These are phyloP conservation scores for Geranomyces michiganensis DNA, from an alignment of 192 early-diverging fungal genomes.

Conservation along the genomic window DNA sequence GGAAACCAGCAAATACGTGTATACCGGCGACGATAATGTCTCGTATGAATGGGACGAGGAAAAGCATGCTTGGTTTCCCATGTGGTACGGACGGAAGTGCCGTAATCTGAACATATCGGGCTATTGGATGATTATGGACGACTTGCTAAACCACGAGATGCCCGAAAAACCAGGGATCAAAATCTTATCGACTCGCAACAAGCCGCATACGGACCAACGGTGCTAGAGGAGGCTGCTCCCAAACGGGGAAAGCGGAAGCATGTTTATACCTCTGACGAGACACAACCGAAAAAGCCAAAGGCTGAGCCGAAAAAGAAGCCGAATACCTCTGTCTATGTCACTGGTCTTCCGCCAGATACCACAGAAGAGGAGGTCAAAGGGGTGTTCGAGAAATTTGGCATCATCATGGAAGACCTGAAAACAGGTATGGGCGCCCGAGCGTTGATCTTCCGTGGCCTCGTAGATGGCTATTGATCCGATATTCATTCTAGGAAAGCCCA, in stretches of 20 bases:
- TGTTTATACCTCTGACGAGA: constrained; percentile 50
- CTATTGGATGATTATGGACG: constrained; percentile 3
- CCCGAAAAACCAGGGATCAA: constrained; percentile 44
- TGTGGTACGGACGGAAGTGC: constrained; percentile 54
- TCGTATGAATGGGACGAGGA: constrained; percentile 82
- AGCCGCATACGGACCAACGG: constrained; percentile 57
- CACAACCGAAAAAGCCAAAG: constrained; percentile 32
- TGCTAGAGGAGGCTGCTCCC: constrained; percentile 1
- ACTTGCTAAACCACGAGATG: too few relatives aligned
- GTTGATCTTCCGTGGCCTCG: constrained; percentile 28
- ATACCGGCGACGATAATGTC: constrained; percentile 73
- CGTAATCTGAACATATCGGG: background rate
- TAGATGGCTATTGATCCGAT: background rate
- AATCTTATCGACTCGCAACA: constrained; percentile 65
- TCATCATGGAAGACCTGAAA: constrained; percentile 72
- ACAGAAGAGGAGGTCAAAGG: constrained; percentile 78
- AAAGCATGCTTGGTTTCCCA: constrained; percentile 89
- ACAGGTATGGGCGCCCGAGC: constrained; percentile 38
- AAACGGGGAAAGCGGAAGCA: constrained; percentile 54
- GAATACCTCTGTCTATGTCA: constrained; percentile 85
- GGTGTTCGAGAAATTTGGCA: constrained; percentile 75
- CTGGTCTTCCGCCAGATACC: constrained; percentile 78
- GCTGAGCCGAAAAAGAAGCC: constrained; percentile 30
- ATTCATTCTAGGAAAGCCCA: constrained; percentile 62
- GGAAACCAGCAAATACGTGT: constrained; percentile 77